Evolutionary conservation across 768 basidiomycete genomes (phyloP).

Genomic region (Nevesoporus exiguus): DNA sequence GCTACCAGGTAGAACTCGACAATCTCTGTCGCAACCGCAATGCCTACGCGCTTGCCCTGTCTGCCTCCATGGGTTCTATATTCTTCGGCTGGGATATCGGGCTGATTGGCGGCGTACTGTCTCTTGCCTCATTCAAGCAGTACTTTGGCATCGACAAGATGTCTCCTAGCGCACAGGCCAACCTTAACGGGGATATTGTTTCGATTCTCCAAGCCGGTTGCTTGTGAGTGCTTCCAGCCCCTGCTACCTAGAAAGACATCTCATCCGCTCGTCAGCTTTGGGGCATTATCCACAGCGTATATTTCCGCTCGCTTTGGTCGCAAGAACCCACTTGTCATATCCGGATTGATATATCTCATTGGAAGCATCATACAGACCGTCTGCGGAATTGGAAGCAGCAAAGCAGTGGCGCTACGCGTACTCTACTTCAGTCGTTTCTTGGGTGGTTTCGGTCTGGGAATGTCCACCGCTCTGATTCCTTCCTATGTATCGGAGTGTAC

Average conservation of each 20-base stretch:
- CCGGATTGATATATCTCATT: constrained; percentile 46
- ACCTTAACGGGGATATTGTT: constrained; percentile 51
- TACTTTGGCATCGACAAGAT: constrained; percentile 46
- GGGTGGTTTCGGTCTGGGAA: constrained; percentile 58
- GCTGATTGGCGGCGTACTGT: constrained; percentile 48
- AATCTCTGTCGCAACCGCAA: constrained; percentile 36
- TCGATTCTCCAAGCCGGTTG: constrained; percentile 47
- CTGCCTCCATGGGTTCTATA: constrained; percentile 46
- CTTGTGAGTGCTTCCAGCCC: constrained; percentile 36
- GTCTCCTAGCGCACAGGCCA: constrained; percentile 36
- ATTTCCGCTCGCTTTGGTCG: constrained; percentile 44
- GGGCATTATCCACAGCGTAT: constrained; percentile 40
- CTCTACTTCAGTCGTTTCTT: constrained; percentile 53
- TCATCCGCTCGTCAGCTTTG: constrained; percentile 33
- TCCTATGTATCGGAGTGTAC: constrained; percentile 51
- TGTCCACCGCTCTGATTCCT: constrained; percentile 48
- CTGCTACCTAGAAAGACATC: background rate
- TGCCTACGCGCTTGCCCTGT: constrained; percentile 43
- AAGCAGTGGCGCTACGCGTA: constrained; percentile 33
- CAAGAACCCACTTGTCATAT: constrained; percentile 41
- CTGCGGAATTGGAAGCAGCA: constrained; percentile 39
- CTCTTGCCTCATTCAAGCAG: constrained; percentile 43
- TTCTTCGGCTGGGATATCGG: constrained; percentile 51
- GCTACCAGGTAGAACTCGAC: constrained; percentile 23
- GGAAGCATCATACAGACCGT: constrained; percentile 48